Evolutionary conservation across 371 early-diverging fungal species (phyloP), one percentile per base, ranked within the genome.

Genomic region (Catenaria anguillulae): DNA sequence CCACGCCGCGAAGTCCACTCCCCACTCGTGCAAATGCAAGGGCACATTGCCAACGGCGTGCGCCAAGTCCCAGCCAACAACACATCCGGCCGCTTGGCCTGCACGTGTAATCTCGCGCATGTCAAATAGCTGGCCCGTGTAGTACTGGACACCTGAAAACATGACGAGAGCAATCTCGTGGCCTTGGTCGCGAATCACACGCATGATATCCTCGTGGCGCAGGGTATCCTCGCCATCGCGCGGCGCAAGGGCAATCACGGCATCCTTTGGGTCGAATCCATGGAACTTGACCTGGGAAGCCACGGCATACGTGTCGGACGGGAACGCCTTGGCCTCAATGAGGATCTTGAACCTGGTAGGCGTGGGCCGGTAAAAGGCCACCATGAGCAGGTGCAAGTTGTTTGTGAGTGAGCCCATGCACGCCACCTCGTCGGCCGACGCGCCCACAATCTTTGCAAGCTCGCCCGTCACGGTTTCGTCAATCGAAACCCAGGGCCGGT

Each of bases 1-100:
- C 97, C 97, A 97, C 63, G 85, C 84, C n/a, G 96, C 97, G 78
- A 96, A 96, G 66, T 97, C 97, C 8, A 93, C 94, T 50, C 84
- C 72, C 97, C 97, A 97, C 63, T 92, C 93, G 72, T 95, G 93
- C 62, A 97, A 73, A 33, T 80, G 61, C 43, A 96, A 71, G 36
- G 84, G 84, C 0, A 92, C 86, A 73, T 97, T 97, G 33, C 97
- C 97, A 5, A 82, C 92, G 6, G 96, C 95, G 66, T 97, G 97
- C 0, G 97, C 95, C 60, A 97, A 77, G 74, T 97, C 97, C 78
- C 86, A 93, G 2, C 95, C 97, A 6, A 93, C 93, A 43, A 89
- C 66, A 64, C 92, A 91, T 0, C 92, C 88, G 76, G 84, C 78
- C 15, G 76, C 84, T 34, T 89, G 86, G 19, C 82, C 96, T 19